Evolutionary conservation across 2,329 filamentous ascomycete species (phyloP), one percentile per base, ranked within the genome.

Genomic region (Stachybotrys chlorohalonatus): DNA sequence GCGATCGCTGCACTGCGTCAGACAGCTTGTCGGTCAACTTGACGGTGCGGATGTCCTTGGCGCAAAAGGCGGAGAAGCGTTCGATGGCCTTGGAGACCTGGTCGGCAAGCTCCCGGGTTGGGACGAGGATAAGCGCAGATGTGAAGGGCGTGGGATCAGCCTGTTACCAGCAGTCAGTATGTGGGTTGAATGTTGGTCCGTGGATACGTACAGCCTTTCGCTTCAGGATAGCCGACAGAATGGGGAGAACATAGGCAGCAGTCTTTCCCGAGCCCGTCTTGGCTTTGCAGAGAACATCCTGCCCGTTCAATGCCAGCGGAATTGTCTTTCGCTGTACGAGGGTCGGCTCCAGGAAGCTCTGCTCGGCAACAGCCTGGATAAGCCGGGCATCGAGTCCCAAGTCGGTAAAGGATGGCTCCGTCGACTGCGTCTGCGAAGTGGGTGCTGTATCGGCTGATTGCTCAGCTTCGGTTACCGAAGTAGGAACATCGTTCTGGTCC

Each of bases 211-310:
- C 83, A 63, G 80, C 73, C 72, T 96, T 96, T 60, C 83, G 83
- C 67, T 87, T 89, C 54, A 99, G 74, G 58, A 96, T 89, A 42
- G 83, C 82, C 62, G 96, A 88, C 15, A 99, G 73, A n/a, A 96
- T 80, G 1, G 94, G 94, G 47, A 99, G 79, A 7, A 96, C 76
- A 68, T 97, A 97, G 52, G 94, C 93, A n/a, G 90, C 90, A 11
- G 94, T 99, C 78, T 99, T 99, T 62, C 94, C 94, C 5, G 92
- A 96, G 11, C 94, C 94, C 6, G 94, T 97, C 71, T 93, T 95
- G 45, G 93, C 90, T 66, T 93, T 91, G 54, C 91, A 92, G 46
- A 97, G 77, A 51, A 99, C 85, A 77, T 97, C 91, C 65, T 90
- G 86, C 11, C 94, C 93, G 59, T 91, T 84, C 16, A 97, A 77